Evolutionary conservation across 2,329 filamentous ascomycete species (phyloP), one percentile per base, ranked within the genome.

Genomic region (Sordariomycetes sp.): DNA sequence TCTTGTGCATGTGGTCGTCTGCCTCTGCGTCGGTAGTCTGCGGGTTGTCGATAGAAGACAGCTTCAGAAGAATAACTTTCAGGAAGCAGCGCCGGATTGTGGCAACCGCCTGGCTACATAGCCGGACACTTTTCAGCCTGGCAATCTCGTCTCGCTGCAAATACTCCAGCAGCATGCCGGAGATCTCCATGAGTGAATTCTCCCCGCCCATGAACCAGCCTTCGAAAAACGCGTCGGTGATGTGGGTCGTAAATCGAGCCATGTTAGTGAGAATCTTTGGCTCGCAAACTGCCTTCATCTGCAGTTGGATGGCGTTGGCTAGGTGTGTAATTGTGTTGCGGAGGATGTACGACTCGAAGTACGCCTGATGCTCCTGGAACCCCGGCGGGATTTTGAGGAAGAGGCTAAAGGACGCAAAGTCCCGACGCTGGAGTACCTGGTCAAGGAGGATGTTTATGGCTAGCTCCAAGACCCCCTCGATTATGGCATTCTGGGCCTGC

Each of bases 171-270:
- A 97, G 73, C 57, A 87, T 85, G 1, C 93, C 94, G 3, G 87
- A 82, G 65, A 97, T 95, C 65, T 97, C 92, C 35, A 97, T 79
- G 64, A 94, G 81, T 3, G 84, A 79, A 64, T 91, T 88, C 1
- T 89, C 89, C 1, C 93, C 93, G 63, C 94, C 87, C 62, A 97
- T 82, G 67, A 97, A 97, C 90, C 92, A 97, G 18, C 94, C 94
- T 71, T 97, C 94, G 63, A 94, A 97, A 14, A 96, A 87, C 6
- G 90, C 89, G 69, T 99, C 94, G 0, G 88, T 83, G 68, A 97
- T 81, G 67, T 97, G 90, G 2, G 82, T 76, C 35, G 86, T 84
- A 62, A 97, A 88, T 14, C 91, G 83, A 1, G 88, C 86, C 66
- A 99, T 78, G 64, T 99, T 99, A 3, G 88, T 93, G 55, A 99